Percentiles rank a stretch among this genome's conserved stretches.
phyloP scores from a whole-genome alignment of 1,284 basidiomycete species.

The Inonotus obliquus region DNA sequence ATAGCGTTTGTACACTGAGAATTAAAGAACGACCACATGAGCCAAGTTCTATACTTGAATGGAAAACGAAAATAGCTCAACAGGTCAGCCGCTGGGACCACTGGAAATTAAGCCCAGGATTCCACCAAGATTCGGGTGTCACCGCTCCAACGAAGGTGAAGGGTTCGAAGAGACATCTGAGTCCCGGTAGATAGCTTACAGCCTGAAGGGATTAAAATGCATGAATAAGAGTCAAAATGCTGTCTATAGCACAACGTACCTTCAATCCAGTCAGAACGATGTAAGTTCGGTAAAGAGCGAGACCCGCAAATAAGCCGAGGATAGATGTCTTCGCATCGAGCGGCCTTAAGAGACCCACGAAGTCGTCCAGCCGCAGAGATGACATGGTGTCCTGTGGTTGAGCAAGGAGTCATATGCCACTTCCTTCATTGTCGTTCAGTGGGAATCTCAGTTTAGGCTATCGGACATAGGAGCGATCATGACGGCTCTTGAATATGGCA shows the following conservation, averaged over 20 bases:
- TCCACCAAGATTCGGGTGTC: slow-evolving; percentile 42
- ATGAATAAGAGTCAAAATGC: neutral
- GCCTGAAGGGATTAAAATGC: neutral
- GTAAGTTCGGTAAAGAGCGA: neutral
- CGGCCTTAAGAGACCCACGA: neutral
- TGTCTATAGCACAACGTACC: neutral
- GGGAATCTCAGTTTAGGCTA: neutral
- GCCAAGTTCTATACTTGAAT: neutral
- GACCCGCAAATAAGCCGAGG: neutral
- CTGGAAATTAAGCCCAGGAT: slow-evolving; percentile 33
- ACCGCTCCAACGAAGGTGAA: slow-evolving; percentile 32
- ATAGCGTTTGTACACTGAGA: slow-evolving; percentile 35
- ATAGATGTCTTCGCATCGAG: slow-evolving; percentile 1
- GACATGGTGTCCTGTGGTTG: neutral
- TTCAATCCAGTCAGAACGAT: neutral
- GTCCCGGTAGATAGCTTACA: slow-evolving; percentile 6
- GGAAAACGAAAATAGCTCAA: slow-evolving; percentile 18
- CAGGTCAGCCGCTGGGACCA: slow-evolving; percentile 36
- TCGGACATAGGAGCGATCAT: neutral
- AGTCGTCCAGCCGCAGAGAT: neutral
- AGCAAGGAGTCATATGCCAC: neutral
- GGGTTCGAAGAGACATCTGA: slow-evolving; percentile 29
- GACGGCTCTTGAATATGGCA: neutral
- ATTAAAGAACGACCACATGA: neutral
- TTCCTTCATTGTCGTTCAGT: neutral